A percentile compares a stretch with the other conserved stretches of the same genome.
These are phyloP conservation scores for Sarocladium kiliense DNA, from an alignment of 2,329 filamentous ascomycete genomes.

Conservation along the genomic window DNA sequence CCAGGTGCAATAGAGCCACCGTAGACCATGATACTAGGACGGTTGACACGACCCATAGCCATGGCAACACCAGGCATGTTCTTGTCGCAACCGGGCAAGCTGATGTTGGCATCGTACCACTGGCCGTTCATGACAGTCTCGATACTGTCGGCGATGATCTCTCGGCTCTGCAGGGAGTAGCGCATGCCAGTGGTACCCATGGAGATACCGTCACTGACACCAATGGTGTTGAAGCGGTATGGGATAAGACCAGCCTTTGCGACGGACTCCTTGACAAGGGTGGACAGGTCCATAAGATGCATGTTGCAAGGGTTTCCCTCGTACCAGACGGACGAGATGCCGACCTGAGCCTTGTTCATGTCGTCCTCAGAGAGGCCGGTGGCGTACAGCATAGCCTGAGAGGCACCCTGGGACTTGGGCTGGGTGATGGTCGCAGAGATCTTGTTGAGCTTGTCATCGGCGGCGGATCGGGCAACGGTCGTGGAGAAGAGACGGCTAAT, in stretches of 20 bases:
- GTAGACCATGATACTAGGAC: conserved; percentile 96
- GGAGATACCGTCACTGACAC: conserved; percentile 94
- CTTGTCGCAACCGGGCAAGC: conserved; percentile 97
- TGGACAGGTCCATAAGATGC: conserved; percentile 88
- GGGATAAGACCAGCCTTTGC: conserved; percentile 73
- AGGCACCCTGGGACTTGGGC: conserved; percentile 96
- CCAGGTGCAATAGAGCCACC: conserved; percentile 91
- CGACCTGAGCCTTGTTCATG: conserved; percentile 95
- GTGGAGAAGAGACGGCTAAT: conserved; percentile 43
- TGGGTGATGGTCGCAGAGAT: conserved; percentile 84
- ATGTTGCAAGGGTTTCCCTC: conserved; percentile 99
- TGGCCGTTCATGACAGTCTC: conserved; percentile 99
- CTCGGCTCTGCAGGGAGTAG: conserved; percentile 88
- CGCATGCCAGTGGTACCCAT: conserved; percentile 99
- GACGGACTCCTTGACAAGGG: conserved; percentile 61
- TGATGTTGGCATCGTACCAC: conserved; percentile 98
- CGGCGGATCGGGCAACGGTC: conserved; percentile 39
- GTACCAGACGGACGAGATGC: conserved; percentile 98
- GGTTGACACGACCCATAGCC: conserved; percentile 91
- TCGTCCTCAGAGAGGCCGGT: conserved; percentile 82
- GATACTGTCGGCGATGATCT: conserved; percentile 96
- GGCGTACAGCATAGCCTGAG: conserved; percentile 97
- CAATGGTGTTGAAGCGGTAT: conserved; percentile 98
- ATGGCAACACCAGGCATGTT: conserved; percentile 95
- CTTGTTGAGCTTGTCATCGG: conserved; percentile 68